Base-by-base conservation (phyloP, 75 land plant genomes). In the Pinus albicaulis region DNA sequence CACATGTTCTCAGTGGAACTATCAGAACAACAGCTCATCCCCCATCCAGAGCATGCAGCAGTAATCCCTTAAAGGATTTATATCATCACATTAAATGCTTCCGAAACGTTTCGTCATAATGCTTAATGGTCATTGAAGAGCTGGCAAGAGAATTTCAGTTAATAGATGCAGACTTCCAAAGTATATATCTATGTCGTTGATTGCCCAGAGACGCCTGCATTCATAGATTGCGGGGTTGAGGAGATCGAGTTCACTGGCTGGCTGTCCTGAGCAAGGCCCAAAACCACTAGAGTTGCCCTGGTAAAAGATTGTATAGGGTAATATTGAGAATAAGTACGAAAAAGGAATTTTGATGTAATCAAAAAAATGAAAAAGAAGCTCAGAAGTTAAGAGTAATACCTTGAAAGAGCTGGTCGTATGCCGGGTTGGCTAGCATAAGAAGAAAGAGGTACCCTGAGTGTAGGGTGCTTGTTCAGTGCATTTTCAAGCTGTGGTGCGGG, bases 401-500 rank as follows among this genome's bases (percentile, higher is more conserved):
- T 93, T 17, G 96, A 88, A 31, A 98, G 71, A 22, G 98, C 82
- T 11, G 76, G 26, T 36, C 86, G 87, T 17, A 85, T 72, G 69
- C 63, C 82, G 41, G 89, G 86, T 73, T 93, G 91, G 76, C 78
- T 88, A 5, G 93, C 99, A 90, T 91, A 85, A n/a, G 89, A 79
- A 69, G 91, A 85, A 65, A 98, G 90, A 15, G 90, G 89, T 74
- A 72, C 80, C 58, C 90, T 81, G 38, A 95, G 79, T 48, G 72
- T 86, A 23, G 91, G 79, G 72, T 91, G 73, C 61, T 85, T 91
- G 71, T 79, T 89, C 72, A 98, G 74, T 74, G 94, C 96, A 86
- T 89, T 92, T 76, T 98, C 98, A 55, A 98, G 91, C 71, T 95
- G 99, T 59, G 94, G 87, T 59, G 98, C 82, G 17, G 99, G 99